Evolutionary conservation across 441 rosid species (phyloP).

Genomic region (Flueggea neowawraea): DNA sequence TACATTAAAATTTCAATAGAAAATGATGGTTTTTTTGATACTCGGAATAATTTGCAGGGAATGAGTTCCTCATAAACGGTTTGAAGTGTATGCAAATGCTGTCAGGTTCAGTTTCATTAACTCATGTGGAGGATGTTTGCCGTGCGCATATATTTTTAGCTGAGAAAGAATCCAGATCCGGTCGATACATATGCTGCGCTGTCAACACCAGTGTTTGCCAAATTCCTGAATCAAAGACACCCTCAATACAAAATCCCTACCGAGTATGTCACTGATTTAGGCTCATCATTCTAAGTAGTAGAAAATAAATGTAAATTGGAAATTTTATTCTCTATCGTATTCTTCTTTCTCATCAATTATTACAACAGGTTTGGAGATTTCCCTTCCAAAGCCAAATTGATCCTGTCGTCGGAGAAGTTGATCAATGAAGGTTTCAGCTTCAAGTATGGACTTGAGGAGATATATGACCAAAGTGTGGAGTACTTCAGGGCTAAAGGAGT

Average conservation of each 20-base stretch:
- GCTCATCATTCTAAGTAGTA: no score
- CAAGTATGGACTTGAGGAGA: constrained; percentile 64
- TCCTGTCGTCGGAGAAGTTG: constrained; percentile 65
- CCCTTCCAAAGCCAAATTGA: constrained; percentile 54
- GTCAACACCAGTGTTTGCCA: constrained; percentile 63
- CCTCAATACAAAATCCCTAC: constrained; percentile 56
- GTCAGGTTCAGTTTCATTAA: constrained; percentile 75
- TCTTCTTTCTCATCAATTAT: not conserved
- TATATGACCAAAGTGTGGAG: constrained; percentile 67
- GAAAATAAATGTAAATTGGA: not conserved
- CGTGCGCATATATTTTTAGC: constrained; percentile 82
- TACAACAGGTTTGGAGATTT: constrained; percentile 61
- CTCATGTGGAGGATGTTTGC: constrained; percentile 77
- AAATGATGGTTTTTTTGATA: not conserved
- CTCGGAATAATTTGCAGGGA: constrained; percentile 38
- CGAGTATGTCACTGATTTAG: constrained; percentile 44
- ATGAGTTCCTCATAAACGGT: constrained; percentile 46
- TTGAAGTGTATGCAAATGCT: constrained; percentile 81
- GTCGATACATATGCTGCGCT: constrained; percentile 76
- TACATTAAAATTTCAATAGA: no score
- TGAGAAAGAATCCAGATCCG: constrained; percentile 76
- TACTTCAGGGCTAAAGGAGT: constrained; percentile 46
- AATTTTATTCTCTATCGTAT: not conserved
- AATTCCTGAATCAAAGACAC: constrained; percentile 57
- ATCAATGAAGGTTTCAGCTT: constrained; percentile 61